These are phyloP conservation scores for Daldinia sp. DNA, from an alignment of 2,329 filamentous ascomycete genomes.

Conservation along the genomic window DNA sequence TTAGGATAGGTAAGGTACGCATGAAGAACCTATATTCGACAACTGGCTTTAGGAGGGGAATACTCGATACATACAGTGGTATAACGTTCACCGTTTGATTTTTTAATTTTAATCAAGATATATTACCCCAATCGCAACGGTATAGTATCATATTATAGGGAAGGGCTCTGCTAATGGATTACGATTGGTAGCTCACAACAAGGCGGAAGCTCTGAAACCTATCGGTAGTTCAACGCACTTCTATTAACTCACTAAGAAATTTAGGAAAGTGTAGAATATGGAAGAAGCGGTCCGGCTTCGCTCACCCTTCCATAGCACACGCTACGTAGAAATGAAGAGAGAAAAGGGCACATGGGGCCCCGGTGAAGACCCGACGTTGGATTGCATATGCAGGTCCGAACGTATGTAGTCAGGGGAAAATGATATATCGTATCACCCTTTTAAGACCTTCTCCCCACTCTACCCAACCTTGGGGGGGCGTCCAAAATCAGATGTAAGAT, in stretches of 20 bases:
- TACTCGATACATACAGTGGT: slow-evolving; percentile 6
- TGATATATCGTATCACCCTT: slow-evolving; percentile 40
- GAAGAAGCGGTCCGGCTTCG: slow-evolving; percentile 20
- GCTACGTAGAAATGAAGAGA: slow-evolving; percentile 17
- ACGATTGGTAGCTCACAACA: slow-evolving; percentile 29
- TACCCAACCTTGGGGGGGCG: slow-evolving; percentile 32
- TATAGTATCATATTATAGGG: slow-evolving; percentile 14
- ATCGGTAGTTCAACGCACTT: slow-evolving; percentile 12
- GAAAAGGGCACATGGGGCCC: slow-evolving; percentile 18
- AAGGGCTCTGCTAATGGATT: slow-evolving; percentile 17
- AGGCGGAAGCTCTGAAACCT: slow-evolving; percentile 24
- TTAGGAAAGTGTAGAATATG: slow-evolving; percentile 15
- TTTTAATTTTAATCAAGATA: background rate
- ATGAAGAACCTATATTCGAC: slow-evolving; percentile 23
- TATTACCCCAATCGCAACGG: slow-evolving; percentile 14
- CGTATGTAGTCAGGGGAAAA: slow-evolving; percentile 41
- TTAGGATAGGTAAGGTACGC: slow-evolving; percentile 3
- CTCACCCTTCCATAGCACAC: slow-evolving; percentile 26
- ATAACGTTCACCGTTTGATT: background rate
- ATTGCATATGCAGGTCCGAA: slow-evolving; percentile 39
- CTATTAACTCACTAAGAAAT: background rate
- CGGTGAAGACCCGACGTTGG: slow-evolving; percentile 38
- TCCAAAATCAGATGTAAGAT: slow-evolving; percentile 39
- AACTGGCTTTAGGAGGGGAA: slow-evolving; percentile 15
- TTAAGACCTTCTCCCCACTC: slow-evolving; percentile 29